Conservation (phyloP, 345 rosid species). For the Draba incana region DNA sequence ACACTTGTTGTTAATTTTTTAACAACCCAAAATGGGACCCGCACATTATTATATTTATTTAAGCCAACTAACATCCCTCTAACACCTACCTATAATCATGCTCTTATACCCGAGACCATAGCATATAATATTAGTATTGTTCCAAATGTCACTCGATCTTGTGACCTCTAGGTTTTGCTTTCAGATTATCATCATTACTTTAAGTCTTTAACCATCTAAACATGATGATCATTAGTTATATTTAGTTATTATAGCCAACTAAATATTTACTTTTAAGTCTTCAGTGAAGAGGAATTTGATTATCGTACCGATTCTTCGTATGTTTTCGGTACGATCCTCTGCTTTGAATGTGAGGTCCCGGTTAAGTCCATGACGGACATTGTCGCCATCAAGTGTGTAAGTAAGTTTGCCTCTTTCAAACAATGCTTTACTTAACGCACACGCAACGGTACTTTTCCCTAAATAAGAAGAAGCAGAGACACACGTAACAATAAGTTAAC, state of each 20-base stretch:
- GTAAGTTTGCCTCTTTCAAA: slow-evolving; percentile 67
- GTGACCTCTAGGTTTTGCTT: no score
- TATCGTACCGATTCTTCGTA: slow-evolving; percentile 64
- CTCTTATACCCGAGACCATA: no score
- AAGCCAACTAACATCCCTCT: no score
- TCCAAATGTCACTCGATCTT: no score
- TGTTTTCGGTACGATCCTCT: slow-evolving; percentile 78
- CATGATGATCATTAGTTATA: neutral
- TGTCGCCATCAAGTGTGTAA: slow-evolving; percentile 82
- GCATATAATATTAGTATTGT: no score
- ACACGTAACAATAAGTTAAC: neutral
- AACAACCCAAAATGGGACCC: no score
- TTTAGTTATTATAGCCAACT: no score
- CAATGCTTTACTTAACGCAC: slow-evolving; percentile 62
- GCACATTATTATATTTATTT: no score
- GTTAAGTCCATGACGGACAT: slow-evolving; percentile 79
- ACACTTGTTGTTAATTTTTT: no score
- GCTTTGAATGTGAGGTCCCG: slow-evolving; percentile 67
- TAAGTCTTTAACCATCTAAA: neutral
- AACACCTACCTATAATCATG: no score
- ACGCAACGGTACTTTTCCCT: slow-evolving; percentile 90
- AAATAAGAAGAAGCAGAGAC: neutral
- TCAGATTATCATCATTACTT: no score
- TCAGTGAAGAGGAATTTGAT: neutral
- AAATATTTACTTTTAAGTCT: no score